Base-by-base conservation (phyloP, 768 basidiomycete species). In the Pulveroboletus sp. region DNA sequence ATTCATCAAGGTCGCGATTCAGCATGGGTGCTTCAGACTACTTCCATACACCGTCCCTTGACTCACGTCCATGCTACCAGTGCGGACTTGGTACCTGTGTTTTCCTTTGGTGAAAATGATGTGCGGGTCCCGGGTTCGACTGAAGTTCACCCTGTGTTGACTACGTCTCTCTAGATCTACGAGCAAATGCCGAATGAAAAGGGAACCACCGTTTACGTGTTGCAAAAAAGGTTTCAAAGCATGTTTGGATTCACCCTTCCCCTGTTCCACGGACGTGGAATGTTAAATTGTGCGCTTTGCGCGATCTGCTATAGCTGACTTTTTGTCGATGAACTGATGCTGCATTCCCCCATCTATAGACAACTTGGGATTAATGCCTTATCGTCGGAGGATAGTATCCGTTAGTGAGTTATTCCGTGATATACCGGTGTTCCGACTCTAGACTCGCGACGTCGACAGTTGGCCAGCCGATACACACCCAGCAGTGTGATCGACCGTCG, bases 71-170 rank as follows among this genome's bases (percentile, higher is more conserved):
- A 30, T 40, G 33, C 12, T 46, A 21, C 12, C 56, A 93, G 93
- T 47, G 96, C 96, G 35, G 92, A 94, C 61, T 75, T 99, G 10
- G 96, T 99, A 0, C 96, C 96, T 0, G 94, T 97, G 3, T 98
- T 99, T 64, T 94, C 92, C 6, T 99, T 99, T 59, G 96, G 96
- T 11, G 96, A 99, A 74, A 98, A 98, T 65, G 96, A 98, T 67
- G 94, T 94, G 54, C 8, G 62, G 81, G 76, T 40, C 11, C 36
- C 28, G 7, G 14, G 17, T 43, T 46, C 21, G 48, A 30, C 17
- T 11, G 5, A n/a, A 42, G 11, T 32, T 41, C 6, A 28, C 1
- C 21, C 6, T 33, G 38, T 36, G 31, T 21, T 58, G 47, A 56
- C 5, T 37, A 6, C 37, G 9, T 38, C 28, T 35, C 3, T 45